Conservation (phyloP, 148 eudicot genomes). For the Chenopodium berlandieri region DNA sequence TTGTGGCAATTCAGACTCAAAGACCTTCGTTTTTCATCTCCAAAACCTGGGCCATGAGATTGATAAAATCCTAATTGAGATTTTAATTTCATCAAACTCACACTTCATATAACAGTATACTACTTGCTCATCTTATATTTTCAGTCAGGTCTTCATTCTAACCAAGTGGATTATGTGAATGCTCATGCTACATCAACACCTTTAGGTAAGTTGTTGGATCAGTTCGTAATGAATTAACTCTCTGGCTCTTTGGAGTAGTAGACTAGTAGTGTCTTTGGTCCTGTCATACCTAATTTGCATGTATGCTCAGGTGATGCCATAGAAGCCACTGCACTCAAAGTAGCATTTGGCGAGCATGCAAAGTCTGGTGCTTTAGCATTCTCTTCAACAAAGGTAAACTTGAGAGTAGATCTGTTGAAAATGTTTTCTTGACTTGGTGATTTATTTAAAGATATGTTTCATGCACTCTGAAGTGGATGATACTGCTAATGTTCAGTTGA, state of each 20-base stretch:
- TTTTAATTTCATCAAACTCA: background rate
- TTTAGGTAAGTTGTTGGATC: constrained; percentile 46
- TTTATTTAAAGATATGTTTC: background rate
- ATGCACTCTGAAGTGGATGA: background rate
- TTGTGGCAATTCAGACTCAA: background rate
- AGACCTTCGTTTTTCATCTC: background rate
- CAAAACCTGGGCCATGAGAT: background rate
- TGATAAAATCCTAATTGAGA: background rate
- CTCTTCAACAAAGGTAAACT: constrained; percentile 91
- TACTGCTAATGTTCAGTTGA: background rate
- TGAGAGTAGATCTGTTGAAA: constrained; percentile 2
- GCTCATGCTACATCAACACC: constrained; percentile 99
- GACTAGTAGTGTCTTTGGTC: background rate
- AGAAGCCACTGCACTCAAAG: constrained; percentile 82
- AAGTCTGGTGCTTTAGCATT: constrained; percentile 79
- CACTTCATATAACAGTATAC: background rate
- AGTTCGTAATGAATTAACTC: constrained; percentile 1
- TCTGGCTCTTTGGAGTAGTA: background rate
- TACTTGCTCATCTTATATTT: constrained; percentile 23
- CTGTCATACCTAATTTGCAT: constrained; percentile 16
- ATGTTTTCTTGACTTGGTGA: background rate
- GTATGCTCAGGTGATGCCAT: constrained; percentile 62
- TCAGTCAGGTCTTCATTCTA: constrained; percentile 79
- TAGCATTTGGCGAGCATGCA: constrained; percentile 68
- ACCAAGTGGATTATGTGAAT: constrained; percentile 85